Conservation (phyloP, 2,329 filamentous ascomycete species). For the Aspergillus sclerotialis region DNA sequence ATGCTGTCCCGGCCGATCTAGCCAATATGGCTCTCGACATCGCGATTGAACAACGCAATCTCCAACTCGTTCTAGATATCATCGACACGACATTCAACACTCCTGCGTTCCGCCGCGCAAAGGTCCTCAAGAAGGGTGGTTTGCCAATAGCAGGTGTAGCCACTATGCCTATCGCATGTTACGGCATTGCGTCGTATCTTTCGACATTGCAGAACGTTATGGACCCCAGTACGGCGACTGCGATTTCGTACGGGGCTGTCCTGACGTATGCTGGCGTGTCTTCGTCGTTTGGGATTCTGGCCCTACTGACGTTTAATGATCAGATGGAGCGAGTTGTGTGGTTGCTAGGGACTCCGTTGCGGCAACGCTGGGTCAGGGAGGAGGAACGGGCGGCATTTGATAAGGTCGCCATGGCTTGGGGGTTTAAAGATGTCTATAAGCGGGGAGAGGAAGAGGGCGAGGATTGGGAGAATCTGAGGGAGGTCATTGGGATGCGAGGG, state of each 20-base stretch:
- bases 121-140: slow-evolving; percentile 36
- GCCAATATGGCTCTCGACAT: slow-evolving; percentile 69
- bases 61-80: slow-evolving; percentile 70
- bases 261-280: slow-evolving; percentile 78
- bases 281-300: slow-evolving; percentile 73
- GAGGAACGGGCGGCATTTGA: slow-evolving; percentile 86
- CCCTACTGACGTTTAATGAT: slow-evolving; percentile 81
- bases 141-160: slow-evolving; percentile 34
- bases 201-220: slow-evolving; percentile 66
- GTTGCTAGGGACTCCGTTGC: slow-evolving; percentile 72
- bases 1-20: slow-evolving; percentile 63
- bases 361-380: slow-evolving; percentile 78
- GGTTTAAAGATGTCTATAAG: slow-evolving; percentile 72
- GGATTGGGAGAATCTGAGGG: slow-evolving; percentile 79
- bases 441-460: slow-evolving; percentile 84
- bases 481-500: slow-evolving; percentile 73
- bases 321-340: slow-evolving; percentile 93
- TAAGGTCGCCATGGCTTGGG: slow-evolving; percentile 80
- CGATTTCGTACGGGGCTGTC: slow-evolving; percentile 71
- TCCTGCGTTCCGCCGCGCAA: slow-evolving; percentile 36
- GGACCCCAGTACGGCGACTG: slow-evolving; percentile 66
- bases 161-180: slow-evolving; percentile 39
- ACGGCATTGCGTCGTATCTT: slow-evolving; percentile 62
- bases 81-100: slow-evolving; percentile 55
- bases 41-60: slow-evolving; percentile 71